Evolutionary conservation across 1,284 basidiomycete genomes (phyloP), one percentile per base, ranked within the genome.

Genomic region (Apiotrichum siamense): DNA sequence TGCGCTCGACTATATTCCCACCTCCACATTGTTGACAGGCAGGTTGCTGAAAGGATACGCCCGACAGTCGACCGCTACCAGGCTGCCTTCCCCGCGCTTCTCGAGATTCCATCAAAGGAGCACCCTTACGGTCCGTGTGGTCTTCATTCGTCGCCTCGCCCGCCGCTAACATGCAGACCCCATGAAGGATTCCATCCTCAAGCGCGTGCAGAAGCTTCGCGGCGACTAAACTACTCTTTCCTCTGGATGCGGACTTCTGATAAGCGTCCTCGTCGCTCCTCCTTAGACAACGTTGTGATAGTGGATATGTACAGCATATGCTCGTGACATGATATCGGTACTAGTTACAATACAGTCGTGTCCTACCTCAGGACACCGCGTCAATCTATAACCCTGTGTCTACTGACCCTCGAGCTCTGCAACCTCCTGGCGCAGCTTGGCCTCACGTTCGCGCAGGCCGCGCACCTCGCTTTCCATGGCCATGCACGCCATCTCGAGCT

Each of bases 1-100:
- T n/a, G n/a, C n/a, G n/a, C 25, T 5, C 4, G 7, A 15, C 10
- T 9, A 7, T 25, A 29, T n/a, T 7, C 32, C 21, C 20, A 26
- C 42, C 11, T 7, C 21, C n/a, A 12, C 44, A 35, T n/a, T n/a
- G n/a, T n/a, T n/a, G n/a, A n/a, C n/a, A n/a, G n/a, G 42, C 52
- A 96, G 92, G 79, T 97, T 63, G 92, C 92, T 43, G 96, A 98
- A 77, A 90, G 88, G 79, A 99, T 99, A 64, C 79, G 96, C 44
- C 90, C 92, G 0, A 84, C 88, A 2, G 90, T 98, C 17, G 96
- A 99, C 75, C 85, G 85, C 62, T 98, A 98, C 71, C 85, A 88
- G 57, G 87, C 93, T 70, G 85, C 94, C 0, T 99, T 99, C 77
- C 96, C 96, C 21, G 91, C 96, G 0, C 75, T 99, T 31, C 82